These are phyloP conservation scores for Adiantum capillusveneris DNA, from an alignment of 75 land plant species.

Conservation along the genomic window DNA sequence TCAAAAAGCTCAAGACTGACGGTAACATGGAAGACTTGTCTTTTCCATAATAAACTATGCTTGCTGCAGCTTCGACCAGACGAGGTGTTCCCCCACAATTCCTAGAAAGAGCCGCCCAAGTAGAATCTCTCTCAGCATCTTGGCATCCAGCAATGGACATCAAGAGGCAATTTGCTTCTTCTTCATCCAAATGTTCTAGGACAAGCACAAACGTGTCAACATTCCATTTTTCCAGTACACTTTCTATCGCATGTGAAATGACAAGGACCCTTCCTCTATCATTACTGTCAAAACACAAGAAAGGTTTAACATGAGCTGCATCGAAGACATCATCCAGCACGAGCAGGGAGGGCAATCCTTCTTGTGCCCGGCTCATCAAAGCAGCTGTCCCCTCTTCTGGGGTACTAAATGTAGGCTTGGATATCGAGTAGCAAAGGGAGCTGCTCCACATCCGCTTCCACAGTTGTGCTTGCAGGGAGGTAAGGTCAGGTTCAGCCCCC, in stretches of 20 bases:
- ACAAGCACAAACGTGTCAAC: constrained; percentile 2
- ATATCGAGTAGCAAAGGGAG: not conserved
- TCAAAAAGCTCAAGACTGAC: no score
- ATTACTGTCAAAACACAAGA: constrained; percentile 17
- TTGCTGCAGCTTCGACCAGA: constrained; percentile 5
- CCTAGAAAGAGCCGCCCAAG: not conserved
- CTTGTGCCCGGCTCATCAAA: not conserved
- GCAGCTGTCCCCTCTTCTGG: constrained; percentile 9
- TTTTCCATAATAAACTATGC: not conserved
- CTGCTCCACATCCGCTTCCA: constrained; percentile 1
- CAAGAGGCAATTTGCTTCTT: constrained; percentile 12
- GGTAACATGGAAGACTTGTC: no score
- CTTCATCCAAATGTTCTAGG: not conserved
- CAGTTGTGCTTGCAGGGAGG: constrained; percentile 5
- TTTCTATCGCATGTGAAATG: not conserved
- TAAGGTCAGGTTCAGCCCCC: not conserved
- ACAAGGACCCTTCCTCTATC: constrained; percentile 18
- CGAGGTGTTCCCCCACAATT: constrained; percentile 11
- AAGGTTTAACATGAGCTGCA: constrained; percentile 9
- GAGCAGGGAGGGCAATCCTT: constrained; percentile 10
- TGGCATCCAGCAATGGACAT: constrained; percentile 5
- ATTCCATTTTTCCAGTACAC: not conserved
- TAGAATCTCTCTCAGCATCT: not conserved
- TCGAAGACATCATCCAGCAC: constrained; percentile 8
- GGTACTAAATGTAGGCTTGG: constrained; percentile 4